Evolutionary conservation across 2,329 filamentous ascomycete genomes (phyloP).

Genomic region (Aspergillus fructus): DNA sequence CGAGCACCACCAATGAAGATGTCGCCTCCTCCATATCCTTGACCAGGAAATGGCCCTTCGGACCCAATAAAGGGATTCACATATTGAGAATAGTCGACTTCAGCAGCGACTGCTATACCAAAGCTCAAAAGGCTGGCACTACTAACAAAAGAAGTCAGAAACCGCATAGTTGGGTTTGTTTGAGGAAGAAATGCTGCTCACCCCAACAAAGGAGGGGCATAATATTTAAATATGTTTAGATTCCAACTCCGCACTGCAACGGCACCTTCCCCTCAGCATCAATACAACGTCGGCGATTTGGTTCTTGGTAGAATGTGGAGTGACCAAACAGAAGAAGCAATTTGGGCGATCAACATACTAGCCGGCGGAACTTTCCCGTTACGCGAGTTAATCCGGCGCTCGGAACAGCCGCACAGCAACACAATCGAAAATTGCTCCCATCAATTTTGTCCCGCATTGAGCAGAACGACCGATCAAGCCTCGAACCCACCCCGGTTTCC

Average conservation of each 20-base stretch:
- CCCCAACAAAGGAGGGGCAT: background rate
- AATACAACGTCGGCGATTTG: background rate
- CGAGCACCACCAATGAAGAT: constrained; percentile 47
- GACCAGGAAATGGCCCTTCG: constrained; percentile 45
- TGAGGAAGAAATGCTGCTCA: background rate
- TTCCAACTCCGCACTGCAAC: background rate
- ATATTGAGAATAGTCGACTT: constrained; percentile 34
- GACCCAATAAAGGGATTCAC: constrained; percentile 51
- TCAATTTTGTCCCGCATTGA: constrained; percentile 19
- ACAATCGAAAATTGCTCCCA: constrained; percentile 27
- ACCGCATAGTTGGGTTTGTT: background rate
- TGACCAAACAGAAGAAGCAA: constrained; percentile 2
- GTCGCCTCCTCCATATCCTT: constrained; percentile 41
- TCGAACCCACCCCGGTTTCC: constrained; percentile 3
- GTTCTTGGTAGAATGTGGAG: constrained; percentile 3
- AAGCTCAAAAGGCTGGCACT: background rate
- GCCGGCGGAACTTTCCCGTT: constrained; percentile 19
- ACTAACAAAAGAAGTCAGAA: background rate
- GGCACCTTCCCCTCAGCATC: constrained; percentile 6
- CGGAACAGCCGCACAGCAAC: constrained; percentile 23
- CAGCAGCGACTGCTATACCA: background rate
- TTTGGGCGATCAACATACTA: background rate
- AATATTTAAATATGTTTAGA: background rate
- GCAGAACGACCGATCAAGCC: background rate
- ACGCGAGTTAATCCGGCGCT: constrained; percentile 2